Percentiles rank a stretch among this genome's conserved stretches.
Conservation (phyloP, 495 filamentous ascomycete species). For the Penicillium taxi region DNA sequence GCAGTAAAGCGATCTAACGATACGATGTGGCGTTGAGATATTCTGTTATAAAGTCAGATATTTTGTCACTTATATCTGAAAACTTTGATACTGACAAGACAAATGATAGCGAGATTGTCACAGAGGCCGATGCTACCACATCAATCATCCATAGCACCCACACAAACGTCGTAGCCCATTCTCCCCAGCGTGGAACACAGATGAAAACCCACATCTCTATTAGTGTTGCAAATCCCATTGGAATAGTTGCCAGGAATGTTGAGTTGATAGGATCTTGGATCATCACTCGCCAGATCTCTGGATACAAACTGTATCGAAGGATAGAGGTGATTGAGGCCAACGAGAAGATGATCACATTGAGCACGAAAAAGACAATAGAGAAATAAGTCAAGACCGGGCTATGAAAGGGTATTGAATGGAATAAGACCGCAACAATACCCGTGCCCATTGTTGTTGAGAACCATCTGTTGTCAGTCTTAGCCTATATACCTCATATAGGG, state of each 20-base stretch:
- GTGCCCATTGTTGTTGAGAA: slow-evolving; percentile 45
- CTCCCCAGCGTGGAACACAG: slow-evolving; percentile 39
- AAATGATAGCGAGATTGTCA: slow-evolving; percentile 36
- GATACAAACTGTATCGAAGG: slow-evolving; percentile 41
- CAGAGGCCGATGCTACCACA: slow-evolving; percentile 26
- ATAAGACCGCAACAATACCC: slow-evolving; percentile 39
- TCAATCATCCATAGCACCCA: slow-evolving; percentile 45
- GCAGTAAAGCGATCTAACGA: slow-evolving; percentile 38
- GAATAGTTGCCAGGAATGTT: slow-evolving; percentile 39
- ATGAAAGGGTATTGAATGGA: slow-evolving; percentile 35
- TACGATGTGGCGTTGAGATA: slow-evolving; percentile 32
- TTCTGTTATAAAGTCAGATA: slow-evolving; percentile 7
- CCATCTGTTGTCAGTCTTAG: slow-evolving; percentile 23
- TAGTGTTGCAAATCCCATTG: slow-evolving; percentile 45
- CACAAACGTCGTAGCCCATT: slow-evolving; percentile 24
- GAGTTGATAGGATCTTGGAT: slow-evolving; percentile 39
- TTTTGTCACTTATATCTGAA: neutral
- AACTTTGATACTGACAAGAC: slow-evolving; percentile 36
- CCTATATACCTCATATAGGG: neutral
- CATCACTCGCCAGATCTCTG: slow-evolving; percentile 39
- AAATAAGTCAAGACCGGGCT: slow-evolving; percentile 29
- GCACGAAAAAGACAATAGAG: slow-evolving; percentile 36
- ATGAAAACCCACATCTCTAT: slow-evolving; percentile 40
- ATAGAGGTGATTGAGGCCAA: slow-evolving; percentile 29
- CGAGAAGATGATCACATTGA: slow-evolving; percentile 37